Conservation (phyloP, 768 basidiomycete species). For the Leccinum variicolor region DNA sequence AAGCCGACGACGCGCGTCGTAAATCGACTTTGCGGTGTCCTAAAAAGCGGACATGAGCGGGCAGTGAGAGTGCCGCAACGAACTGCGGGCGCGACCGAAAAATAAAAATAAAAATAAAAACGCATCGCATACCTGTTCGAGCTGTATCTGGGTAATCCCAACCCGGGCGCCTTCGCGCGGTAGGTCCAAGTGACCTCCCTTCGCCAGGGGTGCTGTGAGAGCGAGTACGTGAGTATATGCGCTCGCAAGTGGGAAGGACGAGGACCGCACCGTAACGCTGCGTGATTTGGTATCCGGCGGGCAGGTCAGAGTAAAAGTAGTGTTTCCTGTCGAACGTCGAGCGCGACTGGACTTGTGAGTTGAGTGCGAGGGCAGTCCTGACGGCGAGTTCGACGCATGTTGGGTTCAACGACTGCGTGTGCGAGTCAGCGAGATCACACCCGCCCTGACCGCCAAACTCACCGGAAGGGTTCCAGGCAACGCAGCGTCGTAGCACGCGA, state of each 20-base stretch:
- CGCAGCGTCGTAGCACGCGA: constrained; percentile 80
- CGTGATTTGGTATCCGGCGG: constrained; percentile 95
- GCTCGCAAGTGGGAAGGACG: background rate
- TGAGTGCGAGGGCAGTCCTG: constrained; percentile 76
- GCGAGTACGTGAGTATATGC: background rate
- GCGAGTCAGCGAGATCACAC: background rate
- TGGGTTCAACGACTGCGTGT: constrained; percentile 45
- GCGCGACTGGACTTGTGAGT: constrained; percentile 55
- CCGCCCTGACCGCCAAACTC: constrained; percentile 24
- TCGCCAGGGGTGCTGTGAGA: constrained; percentile 71
- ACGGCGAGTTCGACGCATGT: constrained; percentile 77
- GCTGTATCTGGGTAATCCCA: constrained; percentile 91
- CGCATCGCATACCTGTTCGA: constrained; percentile 73
- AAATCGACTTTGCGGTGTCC: constrained; percentile 90
- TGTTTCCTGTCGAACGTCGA: constrained; percentile 97
- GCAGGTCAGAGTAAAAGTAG: constrained; percentile 95
- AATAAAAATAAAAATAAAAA: background rate
- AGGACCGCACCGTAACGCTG: constrained; percentile 77
- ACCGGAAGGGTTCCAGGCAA: constrained; percentile 94
- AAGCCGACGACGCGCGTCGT: constrained; percentile 44
- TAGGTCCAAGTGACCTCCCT: constrained; percentile 55
- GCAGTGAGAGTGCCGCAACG: background rate
- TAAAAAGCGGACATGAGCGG: constrained; percentile 27
- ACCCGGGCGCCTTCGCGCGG: constrained; percentile 44
- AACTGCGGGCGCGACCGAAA: background rate